These are phyloP conservation scores for Pseudofabraea citricarpa DNA, from an alignment of 2,329 filamentous ascomycete species.

Conservation along the genomic window DNA sequence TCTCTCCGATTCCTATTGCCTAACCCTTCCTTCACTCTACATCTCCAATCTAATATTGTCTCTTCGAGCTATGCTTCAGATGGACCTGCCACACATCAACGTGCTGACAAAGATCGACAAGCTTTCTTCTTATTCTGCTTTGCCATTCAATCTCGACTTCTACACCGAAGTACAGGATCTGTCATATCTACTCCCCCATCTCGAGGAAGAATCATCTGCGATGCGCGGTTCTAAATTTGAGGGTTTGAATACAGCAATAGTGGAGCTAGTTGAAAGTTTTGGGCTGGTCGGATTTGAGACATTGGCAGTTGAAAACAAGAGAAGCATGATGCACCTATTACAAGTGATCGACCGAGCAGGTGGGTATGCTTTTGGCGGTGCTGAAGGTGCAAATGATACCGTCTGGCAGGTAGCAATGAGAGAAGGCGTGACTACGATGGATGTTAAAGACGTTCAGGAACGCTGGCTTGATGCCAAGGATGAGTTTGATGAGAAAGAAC, in stretches of 20 bases:
- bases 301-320: conserved; percentile 92
- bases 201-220: conserved; percentile 72
- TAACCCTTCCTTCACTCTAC: conserved; percentile 90
- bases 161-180: conserved; percentile 98
- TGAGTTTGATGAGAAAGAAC: conserved; percentile 77
- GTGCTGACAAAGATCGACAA: conserved; percentile 98
- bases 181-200: conserved; percentile 72
- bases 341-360: conserved; percentile 86
- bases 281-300: conserved; percentile 89
- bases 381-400: conserved; percentile 89
- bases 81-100: conserved; percentile 94
- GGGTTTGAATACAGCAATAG: conserved; percentile 79
- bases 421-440: conserved; percentile 67
- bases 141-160: conserved; percentile 94
- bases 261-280: conserved; percentile 84
- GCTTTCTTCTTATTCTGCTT: conserved; percentile 72
- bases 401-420: conserved; percentile 98
- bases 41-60: conserved; percentile 91
- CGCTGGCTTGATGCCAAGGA: conserved; percentile 91
- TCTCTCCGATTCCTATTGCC: conserved; percentile 88
- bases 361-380: conserved; percentile 87
- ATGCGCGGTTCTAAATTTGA: conserved; percentile 72
- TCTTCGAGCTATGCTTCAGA: conserved; percentile 93
- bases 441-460: conserved; percentile 88
- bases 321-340: conserved; percentile 90